These are phyloP conservation scores for Yamadazyma nakazawae DNA, from an alignment of 805 yeast species.

Conservation along the genomic window DNA sequence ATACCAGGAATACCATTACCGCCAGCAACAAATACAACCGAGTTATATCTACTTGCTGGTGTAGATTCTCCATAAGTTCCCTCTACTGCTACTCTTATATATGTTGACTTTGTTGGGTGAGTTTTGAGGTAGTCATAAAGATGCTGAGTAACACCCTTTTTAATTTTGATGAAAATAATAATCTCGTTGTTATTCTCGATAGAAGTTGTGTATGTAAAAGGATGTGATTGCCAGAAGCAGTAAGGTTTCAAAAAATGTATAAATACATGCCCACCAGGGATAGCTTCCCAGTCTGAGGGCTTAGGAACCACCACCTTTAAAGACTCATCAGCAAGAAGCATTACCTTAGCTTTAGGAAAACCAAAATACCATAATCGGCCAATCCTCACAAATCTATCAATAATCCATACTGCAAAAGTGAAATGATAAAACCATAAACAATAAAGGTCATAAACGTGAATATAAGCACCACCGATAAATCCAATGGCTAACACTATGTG, in stretches of 20 bases:
- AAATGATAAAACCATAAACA: conserved; percentile 44
- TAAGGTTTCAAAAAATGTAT: conserved; percentile 45
- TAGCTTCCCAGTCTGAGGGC: conserved; percentile 52
- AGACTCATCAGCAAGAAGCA: conserved; percentile 43
- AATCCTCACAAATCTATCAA: conserved; percentile 60
- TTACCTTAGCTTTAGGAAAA: conserved; percentile 46
- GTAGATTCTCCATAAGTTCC: conserved; percentile 38
- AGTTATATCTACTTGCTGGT: conserved; percentile 26
- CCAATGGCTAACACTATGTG: conserved; percentile 56
- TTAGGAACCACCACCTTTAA: conserved; percentile 48
- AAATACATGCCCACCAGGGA: conserved; percentile 64
- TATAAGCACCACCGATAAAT: conserved; percentile 47
- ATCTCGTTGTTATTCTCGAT: conserved; percentile 18
- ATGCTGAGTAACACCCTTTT: conserved; percentile 29
- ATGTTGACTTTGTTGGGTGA: conserved; percentile 17
- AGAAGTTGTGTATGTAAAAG: conserved; percentile 47
- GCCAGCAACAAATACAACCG: conserved; percentile 36
- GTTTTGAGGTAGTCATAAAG: conserved; percentile 19
- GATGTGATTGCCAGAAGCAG: conserved; percentile 66
- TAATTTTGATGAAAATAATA: conserved; percentile 31
- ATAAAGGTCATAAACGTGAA: conserved; percentile 44
- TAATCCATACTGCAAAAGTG: conserved; percentile 63
- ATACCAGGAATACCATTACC: conserved; percentile 44
- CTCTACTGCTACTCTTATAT: conserved; percentile 34
- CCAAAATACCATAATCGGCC: conserved; percentile 59